Percentiles rank a stretch among this genome's conserved stretches.
Conservation (phyloP, 179 eudicot species). For the Beta macrorhiza region DNA sequence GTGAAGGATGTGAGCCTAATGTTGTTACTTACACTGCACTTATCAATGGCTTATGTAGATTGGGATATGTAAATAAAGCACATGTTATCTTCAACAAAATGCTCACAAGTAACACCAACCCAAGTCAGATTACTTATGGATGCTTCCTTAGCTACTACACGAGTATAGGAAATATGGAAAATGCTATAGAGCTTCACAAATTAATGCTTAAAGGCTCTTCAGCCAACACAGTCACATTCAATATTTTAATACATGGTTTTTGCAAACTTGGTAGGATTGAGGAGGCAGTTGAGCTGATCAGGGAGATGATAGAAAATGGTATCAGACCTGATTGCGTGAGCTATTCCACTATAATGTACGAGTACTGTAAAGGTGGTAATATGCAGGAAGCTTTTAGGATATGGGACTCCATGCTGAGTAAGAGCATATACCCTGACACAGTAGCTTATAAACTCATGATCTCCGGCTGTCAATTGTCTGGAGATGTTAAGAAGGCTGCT, state of each 20-base stretch:
- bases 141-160: constrained; percentile 71
- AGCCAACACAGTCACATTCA: constrained; percentile 71
- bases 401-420: constrained; percentile 68
- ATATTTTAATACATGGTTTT: constrained; percentile 71
- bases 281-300: constrained; percentile 51
- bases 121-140: constrained; percentile 72
- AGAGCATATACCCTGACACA: constrained; percentile 61
- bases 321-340: constrained; percentile 71
- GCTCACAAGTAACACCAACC: constrained; percentile 43
- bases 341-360: constrained; percentile 66
- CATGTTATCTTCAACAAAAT: constrained; percentile 62
- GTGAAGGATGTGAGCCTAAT: constrained; percentile 70
- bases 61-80: constrained; percentile 60
- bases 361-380: constrained; percentile 57
- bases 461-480: constrained; percentile 62
- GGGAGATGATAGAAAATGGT: constrained; percentile 50
- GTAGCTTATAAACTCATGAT: constrained; percentile 69
- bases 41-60: constrained; percentile 63
- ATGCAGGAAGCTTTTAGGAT: constrained; percentile 53
- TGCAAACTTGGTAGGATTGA: constrained; percentile 65
- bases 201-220: constrained; percentile 45
- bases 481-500: constrained; percentile 60
- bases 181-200: constrained; percentile 57
- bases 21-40: constrained; percentile 67
- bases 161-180: constrained; percentile 54